Percentiles rank a stretch among this genome's conserved stretches.
Evolutionary conservation across 2,329 filamentous ascomycete species (phyloP).

Genomic region (Xylariaceae sp.): DNA sequence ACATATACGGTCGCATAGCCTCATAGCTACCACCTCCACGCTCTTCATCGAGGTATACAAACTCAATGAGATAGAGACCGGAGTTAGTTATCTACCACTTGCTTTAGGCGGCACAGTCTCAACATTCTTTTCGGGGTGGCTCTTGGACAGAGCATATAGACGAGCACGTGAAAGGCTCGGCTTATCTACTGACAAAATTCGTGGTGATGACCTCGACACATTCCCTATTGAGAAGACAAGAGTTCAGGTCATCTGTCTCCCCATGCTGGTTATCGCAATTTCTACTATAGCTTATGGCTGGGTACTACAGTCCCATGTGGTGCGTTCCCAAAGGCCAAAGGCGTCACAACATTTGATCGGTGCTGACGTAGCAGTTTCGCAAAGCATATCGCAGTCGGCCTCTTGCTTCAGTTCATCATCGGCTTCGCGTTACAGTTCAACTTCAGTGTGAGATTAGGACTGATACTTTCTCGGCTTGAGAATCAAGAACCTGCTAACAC

Average conservation of each 20-base stretch:
- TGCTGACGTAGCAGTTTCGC: neutral
- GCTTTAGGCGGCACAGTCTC: constrained; percentile 21
- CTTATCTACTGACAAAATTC: constrained; percentile 11
- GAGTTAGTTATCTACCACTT: constrained; percentile 25
- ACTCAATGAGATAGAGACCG: constrained; percentile 22
- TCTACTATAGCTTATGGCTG: constrained; percentile 12
- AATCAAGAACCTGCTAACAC: neutral
- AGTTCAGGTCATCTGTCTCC: constrained; percentile 10
- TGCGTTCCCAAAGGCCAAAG: constrained; percentile 6
- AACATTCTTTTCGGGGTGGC: constrained; percentile 20
- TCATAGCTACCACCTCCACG: neutral
- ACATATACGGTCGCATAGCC: neutral
- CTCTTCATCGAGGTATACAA: constrained; percentile 22
- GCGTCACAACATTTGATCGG: neutral
- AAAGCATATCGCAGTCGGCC: constrained; percentile 19
- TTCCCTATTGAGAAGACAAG: constrained; percentile 15
- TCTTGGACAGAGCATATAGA: constrained; percentile 20
- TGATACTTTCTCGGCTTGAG: too few species aligned
- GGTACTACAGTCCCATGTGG: constrained; percentile 15
- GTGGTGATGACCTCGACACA: constrained; percentile 19
- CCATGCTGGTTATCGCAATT: constrained; percentile 5
- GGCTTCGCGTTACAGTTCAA: constrained; percentile 21
- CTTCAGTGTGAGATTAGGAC: constrained; percentile 13
- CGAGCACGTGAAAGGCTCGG: constrained; percentile 12
- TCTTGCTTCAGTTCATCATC: constrained; percentile 21